Conservation (phyloP, 2,329 filamentous ascomycete species). For the Neonectria faginata region DNA sequence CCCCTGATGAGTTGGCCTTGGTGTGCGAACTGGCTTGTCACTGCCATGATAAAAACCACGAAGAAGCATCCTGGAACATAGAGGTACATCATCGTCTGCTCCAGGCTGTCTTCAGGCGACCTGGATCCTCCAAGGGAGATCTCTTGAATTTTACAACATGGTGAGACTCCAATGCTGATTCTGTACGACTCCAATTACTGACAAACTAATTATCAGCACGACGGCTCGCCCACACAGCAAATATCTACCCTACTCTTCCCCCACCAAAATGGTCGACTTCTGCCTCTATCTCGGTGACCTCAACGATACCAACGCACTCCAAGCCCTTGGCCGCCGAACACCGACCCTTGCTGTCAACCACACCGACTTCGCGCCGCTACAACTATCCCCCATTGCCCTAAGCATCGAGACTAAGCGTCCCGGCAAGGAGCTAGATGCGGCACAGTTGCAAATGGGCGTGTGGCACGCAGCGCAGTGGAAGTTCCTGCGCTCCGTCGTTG, state of each 20-base stretch:
- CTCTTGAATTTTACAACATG: slow-evolving; percentile 26
- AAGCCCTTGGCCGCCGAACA: slow-evolving; percentile 1
- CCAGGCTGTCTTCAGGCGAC: slow-evolving; percentile 19
- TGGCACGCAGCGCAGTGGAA: slow-evolving; percentile 5
- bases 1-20: slow-evolving; percentile 14
- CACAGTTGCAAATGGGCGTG: slow-evolving; percentile 3
- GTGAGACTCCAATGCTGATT: not conserved
- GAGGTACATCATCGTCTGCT: slow-evolving; percentile 36
- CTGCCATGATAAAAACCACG: slow-evolving; percentile 29
- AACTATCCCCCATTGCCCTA: not conserved
- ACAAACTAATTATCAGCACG: not conserved
- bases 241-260: slow-evolving; percentile 1
- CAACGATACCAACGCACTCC: not conserved
- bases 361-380: slow-evolving; percentile 5
- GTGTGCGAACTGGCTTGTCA: slow-evolving; percentile 21
- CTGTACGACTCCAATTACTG: not conserved
- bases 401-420: slow-evolving; percentile 17
- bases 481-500: not conserved
- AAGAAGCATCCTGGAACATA: slow-evolving; percentile 33
- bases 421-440: not conserved
- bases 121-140: not conserved
- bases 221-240: slow-evolving; percentile 12
- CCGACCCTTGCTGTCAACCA: slow-evolving; percentile 10
- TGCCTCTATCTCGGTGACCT: slow-evolving; percentile 2
- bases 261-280: slow-evolving; percentile 12